Percentiles rank a stretch among this genome's conserved stretches.
phyloP scores from a whole-genome alignment of 306 rosid species.

The Prunus dulcis region DNA sequence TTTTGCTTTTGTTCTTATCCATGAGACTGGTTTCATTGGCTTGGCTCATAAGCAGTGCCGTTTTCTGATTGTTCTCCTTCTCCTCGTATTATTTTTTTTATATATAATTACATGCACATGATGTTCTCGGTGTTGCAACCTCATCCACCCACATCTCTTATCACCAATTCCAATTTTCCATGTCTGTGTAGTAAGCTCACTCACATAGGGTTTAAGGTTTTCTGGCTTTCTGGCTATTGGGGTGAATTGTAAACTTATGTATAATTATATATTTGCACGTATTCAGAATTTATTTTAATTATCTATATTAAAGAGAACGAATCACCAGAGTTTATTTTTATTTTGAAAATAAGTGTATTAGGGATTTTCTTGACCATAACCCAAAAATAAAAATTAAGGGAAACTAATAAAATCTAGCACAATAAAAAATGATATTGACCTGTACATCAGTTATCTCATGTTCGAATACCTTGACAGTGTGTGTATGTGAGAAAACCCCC shows the following conservation, averaged over 20 bases:
- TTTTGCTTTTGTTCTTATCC: slow-evolving; percentile 10
- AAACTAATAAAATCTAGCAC: accelerated
- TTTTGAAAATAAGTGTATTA: too few relatives aligned
- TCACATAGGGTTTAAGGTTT: background rate
- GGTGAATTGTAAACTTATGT: too few relatives aligned
- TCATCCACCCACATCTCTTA: slow-evolving; percentile 7
- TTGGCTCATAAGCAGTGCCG: background rate
- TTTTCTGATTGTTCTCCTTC: slow-evolving; percentile 6
- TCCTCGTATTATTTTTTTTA: background rate
- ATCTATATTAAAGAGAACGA: too few relatives aligned
- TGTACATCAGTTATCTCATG: too few relatives aligned
- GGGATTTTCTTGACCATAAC: too few relatives aligned
- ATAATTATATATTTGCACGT: too few relatives aligned
- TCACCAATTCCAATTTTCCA: background rate
- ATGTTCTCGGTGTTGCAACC: background rate
- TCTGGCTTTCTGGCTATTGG: too few relatives aligned
- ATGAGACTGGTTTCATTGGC: background rate
- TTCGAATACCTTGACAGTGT: too few relatives aligned
- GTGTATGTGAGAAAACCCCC: too few relatives aligned
- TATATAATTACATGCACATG: background rate
- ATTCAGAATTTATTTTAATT: too few relatives aligned
- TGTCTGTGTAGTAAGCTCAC: background rate
- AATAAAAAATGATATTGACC: accelerated
- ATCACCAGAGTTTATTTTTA: too few relatives aligned
- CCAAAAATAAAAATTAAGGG: too few relatives aligned